phyloP scores from a whole-genome alignment of 352 stramenopile genomes.

The Globisporangium heterothallicum region DNA sequence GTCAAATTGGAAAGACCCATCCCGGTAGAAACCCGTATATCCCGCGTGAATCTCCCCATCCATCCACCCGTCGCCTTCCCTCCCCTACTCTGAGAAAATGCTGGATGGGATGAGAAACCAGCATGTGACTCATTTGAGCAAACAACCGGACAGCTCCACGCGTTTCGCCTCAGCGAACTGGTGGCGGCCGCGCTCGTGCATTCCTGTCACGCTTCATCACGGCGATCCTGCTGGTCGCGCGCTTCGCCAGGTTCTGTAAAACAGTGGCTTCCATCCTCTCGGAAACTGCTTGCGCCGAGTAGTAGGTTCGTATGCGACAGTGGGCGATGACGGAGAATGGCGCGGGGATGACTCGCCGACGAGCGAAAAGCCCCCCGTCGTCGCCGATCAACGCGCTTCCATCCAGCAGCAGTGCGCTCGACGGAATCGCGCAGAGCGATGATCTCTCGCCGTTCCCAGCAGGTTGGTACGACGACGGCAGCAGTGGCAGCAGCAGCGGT shows the following conservation, averaged over 20 bases:
- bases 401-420: not conserved
- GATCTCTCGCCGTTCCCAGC: slow-evolving; percentile 4
- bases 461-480: not conserved
- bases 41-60: not conserved
- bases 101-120: not conserved
- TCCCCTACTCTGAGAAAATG: not conserved
- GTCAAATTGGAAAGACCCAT: too few species aligned
- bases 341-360: not conserved
- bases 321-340: not conserved
- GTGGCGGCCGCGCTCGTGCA: not conserved
- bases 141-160: not conserved
- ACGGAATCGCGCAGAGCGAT: slow-evolving; percentile 7
- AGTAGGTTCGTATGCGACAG: slow-evolving; percentile 13
- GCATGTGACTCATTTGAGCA: not conserved
- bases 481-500: slow-evolving; percentile 1
- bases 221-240: too few species aligned
- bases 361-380: slow-evolving; percentile 9
- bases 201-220: not conserved
- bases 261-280: too few species aligned
- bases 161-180: not conserved
- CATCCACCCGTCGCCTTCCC: too few species aligned
- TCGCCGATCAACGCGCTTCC: not conserved
- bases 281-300: too few species aligned
- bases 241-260: too few species aligned
- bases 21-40: not conserved